Base-by-base conservation (phyloP, 148 eudicot genomes). In the Chenopodium berlandieri region DNA sequence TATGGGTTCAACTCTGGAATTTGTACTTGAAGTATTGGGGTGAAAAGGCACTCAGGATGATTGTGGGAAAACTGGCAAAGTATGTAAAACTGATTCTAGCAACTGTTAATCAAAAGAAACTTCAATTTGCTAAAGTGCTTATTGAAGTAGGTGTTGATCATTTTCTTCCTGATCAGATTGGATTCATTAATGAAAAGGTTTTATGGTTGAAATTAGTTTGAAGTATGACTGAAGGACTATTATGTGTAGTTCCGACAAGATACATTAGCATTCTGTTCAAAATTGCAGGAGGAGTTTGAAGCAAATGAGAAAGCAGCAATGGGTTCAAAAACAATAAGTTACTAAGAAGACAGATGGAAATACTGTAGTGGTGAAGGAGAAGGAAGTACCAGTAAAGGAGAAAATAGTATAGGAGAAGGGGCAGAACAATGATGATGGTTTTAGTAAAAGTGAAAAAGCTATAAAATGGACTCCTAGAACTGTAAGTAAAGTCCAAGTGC, bases 1-100 rank as follows among this genome's bases (percentile, higher is more conserved):
- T 71, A 6, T 71, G 74, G 74, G 14, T 71, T 0, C 16, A 37
- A 14, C 23, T 14, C 2, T n/a, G 10, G 6, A 27, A 37, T 2
- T 6, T 71, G 1, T 4, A 71, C 7, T 4, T 71, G 2, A 71
- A 71, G 10, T 71, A 31, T 17, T 71, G 74, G n/a, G 22, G 23
- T 0, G 25, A 20, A 6, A 37, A 4, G 0, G 2, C 0, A 0
- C 0, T 71, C 0, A 0, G 22, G 0, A 71, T 37, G 40, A 5
- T 71, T 16, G 48, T 27, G 1, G n/a, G 1, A 0, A 4, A 0
- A 0, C 4, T 34, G 0, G 50, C 50, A 2, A 16, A 3, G 30
- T 2, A 8, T 5, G 14, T 37, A 6, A 71, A 71, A 16, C 0
- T 6, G 0, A 14, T 37, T 34, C 10, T 4, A 1, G 10, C 47